Evolutionary conservation across 345 rosid species (phyloP).

Genomic region (Hibiscus syriacus): DNA sequence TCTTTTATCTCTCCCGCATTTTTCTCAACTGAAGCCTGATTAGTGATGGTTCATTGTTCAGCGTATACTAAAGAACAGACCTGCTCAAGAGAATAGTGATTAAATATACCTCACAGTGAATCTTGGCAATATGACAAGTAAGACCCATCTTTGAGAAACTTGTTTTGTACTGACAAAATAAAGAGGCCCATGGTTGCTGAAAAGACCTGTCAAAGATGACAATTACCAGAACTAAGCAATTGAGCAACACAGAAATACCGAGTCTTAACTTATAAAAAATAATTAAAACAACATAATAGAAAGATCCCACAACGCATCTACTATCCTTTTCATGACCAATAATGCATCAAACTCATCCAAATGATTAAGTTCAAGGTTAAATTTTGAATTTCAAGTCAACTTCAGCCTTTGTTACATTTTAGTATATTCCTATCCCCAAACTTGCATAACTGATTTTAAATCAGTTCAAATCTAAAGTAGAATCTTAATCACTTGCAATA

Average conservation of each 20-base stretch:
- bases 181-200: slow-evolving; percentile 96
- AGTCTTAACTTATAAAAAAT: neutral
- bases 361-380: neutral
- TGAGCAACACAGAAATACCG: neutral
- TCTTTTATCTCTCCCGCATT: slow-evolving; percentile 93
- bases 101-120: slow-evolving; percentile 82
- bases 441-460: neutral
- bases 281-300: neutral
- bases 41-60: slow-evolving; percentile 19
- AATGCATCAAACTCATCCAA: neutral
- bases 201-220: slow-evolving; percentile 61
- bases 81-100: neutral
- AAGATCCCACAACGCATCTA: neutral
- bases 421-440: neutral
- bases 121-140: slow-evolving; percentile 91
- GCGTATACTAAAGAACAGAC: slow-evolving; percentile 8
- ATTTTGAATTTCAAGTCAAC: neutral
- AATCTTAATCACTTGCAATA: neutral
- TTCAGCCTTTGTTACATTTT: neutral
- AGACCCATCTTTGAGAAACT: slow-evolving; percentile 90
- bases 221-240: neutral
- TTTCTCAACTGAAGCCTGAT: slow-evolving; percentile 94
- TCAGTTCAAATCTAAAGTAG: neutral
- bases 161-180: slow-evolving; percentile 76
- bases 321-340: neutral